These are phyloP conservation scores for Candida patagonica DNA, from an alignment of 805 yeast genomes.

Conservation along the genomic window DNA sequence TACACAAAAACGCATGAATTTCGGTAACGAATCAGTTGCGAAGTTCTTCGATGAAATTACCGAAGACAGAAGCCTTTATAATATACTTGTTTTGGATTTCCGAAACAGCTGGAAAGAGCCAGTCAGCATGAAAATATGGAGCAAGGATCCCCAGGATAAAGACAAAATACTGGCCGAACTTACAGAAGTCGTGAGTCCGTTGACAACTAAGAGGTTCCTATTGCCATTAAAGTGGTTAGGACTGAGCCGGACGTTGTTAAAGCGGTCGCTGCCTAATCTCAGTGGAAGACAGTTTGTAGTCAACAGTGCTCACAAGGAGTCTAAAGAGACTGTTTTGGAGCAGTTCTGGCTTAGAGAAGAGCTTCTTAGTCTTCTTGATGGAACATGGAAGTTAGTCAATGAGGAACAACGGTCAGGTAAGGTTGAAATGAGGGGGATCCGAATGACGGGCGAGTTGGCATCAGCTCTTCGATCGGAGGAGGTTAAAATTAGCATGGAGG, in stretches of 20 bases:
- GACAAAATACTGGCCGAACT: slow-evolving; percentile 5
- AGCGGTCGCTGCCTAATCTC: slow-evolving; percentile 57
- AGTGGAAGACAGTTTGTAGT: slow-evolving; percentile 61
- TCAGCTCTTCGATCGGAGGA: slow-evolving; percentile 32
- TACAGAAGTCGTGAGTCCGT: slow-evolving; percentile 31
- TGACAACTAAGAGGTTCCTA: slow-evolving; percentile 49
- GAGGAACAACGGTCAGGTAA: slow-evolving; percentile 37
- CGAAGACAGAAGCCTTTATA: slow-evolving; percentile 34
- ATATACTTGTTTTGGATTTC: slow-evolving; percentile 62
- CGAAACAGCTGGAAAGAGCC: slow-evolving; percentile 69
- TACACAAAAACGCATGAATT: slow-evolving; percentile 3
- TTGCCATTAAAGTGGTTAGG: slow-evolving; percentile 58
- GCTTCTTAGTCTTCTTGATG: slow-evolving; percentile 48
- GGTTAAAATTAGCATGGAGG: slow-evolving; percentile 28
- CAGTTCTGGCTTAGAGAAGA: slow-evolving; percentile 76
- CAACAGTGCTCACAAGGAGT: slow-evolving; percentile 37
- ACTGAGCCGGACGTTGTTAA: slow-evolving; percentile 34
- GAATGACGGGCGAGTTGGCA: slow-evolving; percentile 55
- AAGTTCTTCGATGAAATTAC: slow-evolving; percentile 19
- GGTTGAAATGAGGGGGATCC: slow-evolving; percentile 57
- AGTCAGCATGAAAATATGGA: slow-evolving; percentile 25
- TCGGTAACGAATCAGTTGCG: slow-evolving; percentile 9
- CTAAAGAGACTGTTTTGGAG: slow-evolving; percentile 38
- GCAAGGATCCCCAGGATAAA: slow-evolving; percentile 2
- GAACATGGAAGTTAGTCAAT: slow-evolving; percentile 47